Conservation (phyloP, 1,284 basidiomycete genomes). For the Heterobasidion irregulare region DNA sequence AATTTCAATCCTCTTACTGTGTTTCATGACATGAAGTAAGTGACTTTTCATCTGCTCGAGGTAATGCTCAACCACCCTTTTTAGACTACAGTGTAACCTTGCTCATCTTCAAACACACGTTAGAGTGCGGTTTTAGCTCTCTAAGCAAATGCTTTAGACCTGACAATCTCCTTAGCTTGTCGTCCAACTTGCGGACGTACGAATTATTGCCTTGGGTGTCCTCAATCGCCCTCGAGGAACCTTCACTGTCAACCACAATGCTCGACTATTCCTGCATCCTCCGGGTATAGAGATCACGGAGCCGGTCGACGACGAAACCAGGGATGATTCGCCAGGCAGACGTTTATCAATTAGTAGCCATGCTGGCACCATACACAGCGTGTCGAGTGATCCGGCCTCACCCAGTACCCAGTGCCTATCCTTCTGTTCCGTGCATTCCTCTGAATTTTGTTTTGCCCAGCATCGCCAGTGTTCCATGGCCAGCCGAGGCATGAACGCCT, state of each 20-base stretch:
- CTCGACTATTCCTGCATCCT: slow-evolving; percentile 56
- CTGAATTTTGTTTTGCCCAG: background rate
- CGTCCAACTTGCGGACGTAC: slow-evolving; percentile 60
- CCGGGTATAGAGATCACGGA: slow-evolving; percentile 42
- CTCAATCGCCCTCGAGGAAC: slow-evolving; percentile 47
- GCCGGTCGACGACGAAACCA: slow-evolving; percentile 2
- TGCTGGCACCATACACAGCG: background rate
- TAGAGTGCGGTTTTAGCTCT: slow-evolving; percentile 31
- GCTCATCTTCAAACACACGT: slow-evolving; percentile 53
- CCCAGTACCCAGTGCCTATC: background rate
- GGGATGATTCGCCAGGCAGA: background rate
- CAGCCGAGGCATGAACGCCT: slow-evolving; percentile 23
- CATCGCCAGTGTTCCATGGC: background rate
- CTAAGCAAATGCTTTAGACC: background rate
- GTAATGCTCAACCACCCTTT: background rate
- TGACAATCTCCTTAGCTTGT: slow-evolving; percentile 37
- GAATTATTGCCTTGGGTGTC: slow-evolving; percentile 65
- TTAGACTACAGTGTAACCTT: slow-evolving; percentile 55
- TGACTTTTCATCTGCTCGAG: background rate
- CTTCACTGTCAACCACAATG: slow-evolving; percentile 55
- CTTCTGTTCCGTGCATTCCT: background rate
- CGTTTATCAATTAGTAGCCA: background rate
- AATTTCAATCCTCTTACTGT: slow-evolving; percentile 55
- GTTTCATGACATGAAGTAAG: slow-evolving; percentile 70
- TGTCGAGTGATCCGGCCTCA: background rate